Conservation (phyloP, 2,329 filamentous ascomycete genomes). For the Fusarium mundagurra region DNA sequence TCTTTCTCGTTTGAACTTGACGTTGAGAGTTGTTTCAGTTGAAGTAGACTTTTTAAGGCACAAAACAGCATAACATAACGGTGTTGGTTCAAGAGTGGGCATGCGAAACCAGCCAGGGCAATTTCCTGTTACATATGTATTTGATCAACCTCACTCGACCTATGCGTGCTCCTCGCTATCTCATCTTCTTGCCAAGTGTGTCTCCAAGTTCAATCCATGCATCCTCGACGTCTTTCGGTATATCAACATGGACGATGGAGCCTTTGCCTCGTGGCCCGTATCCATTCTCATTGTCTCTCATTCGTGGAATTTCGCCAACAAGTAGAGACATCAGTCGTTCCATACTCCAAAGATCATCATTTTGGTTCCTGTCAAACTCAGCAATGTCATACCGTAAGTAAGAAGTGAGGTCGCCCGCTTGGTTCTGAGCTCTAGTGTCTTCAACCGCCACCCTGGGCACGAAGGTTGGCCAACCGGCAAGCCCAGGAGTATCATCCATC, state of each 20-base stretch:
- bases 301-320: slow-evolving; percentile 35
- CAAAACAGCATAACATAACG: background rate
- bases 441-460: slow-evolving; percentile 9
- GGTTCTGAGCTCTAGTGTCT: background rate
- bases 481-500: background rate
- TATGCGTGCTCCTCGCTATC: background rate
- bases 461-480: slow-evolving; percentile 35
- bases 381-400: slow-evolving; percentile 6
- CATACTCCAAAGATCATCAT: slow-evolving; percentile 27
- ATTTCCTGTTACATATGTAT: background rate
- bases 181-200: background rate
- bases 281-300: slow-evolving; percentile 31
- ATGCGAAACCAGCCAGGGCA: background rate
- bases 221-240: slow-evolving; percentile 12
- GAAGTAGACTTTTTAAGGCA: background rate
- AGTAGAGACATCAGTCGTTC: slow-evolving; percentile 32
- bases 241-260: slow-evolving; percentile 32
- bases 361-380: background rate
- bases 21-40: background rate
- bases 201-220: slow-evolving; percentile 20
- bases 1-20: background rate
- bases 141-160: background rate
- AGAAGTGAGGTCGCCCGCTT: background rate
- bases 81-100: background rate
- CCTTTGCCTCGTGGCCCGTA: slow-evolving; percentile 35